Evolutionary conservation across 2,329 filamentous ascomycete species (phyloP).

Genomic region (Colletotrichum aenigma): DNA sequence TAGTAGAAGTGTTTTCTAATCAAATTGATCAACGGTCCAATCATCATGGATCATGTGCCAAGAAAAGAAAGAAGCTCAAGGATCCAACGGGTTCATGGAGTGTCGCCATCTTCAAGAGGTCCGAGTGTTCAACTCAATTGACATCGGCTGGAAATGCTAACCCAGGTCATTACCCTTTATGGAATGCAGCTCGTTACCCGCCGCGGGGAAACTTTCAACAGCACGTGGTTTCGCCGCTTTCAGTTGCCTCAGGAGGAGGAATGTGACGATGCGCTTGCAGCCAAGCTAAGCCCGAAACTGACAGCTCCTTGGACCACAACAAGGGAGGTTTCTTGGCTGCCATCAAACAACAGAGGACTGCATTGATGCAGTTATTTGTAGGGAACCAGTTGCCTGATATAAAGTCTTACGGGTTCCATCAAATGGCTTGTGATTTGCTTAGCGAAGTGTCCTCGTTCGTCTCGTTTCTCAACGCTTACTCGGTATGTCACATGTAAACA

Average conservation of each 20-base stretch:
- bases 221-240: neutral
- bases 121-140: neutral
- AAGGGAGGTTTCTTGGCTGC: neutral
- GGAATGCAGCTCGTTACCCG: neutral
- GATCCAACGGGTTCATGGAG: neutral
- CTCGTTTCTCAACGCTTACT: neutral
- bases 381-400: neutral
- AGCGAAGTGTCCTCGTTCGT: neutral
- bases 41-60: neutral
- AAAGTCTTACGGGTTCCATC: neutral
- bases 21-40: neutral
- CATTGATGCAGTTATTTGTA: neutral
- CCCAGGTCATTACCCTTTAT: neutral
- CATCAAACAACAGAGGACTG: neutral
- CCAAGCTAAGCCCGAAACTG: neutral
- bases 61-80: neutral
- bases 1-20: neutral
- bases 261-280: neutral
- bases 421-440: accelerated
- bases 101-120: neutral
- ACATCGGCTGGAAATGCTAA: neutral
- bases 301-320: neutral
- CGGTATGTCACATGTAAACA: neutral
- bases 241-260: neutral
- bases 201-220: neutral